Evolutionary conservation across 2,329 filamentous ascomycete genomes (phyloP).

Genomic region (Triangularia verruculosa): DNA sequence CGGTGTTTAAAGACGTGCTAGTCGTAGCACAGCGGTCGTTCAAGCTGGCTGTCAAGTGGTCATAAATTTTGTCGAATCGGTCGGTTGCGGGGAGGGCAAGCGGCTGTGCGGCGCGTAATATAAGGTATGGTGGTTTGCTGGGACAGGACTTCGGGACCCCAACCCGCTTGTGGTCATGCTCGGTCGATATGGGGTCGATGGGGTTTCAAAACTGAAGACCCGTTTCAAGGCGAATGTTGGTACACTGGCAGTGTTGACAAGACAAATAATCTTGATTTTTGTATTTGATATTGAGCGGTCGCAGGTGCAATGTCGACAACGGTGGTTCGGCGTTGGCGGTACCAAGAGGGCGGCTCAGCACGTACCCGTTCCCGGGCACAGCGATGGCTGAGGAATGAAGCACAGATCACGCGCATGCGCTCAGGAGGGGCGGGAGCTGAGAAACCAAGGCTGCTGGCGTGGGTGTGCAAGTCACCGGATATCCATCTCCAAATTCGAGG

Average conservation of each 20-base stretch:
- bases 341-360: constrained; percentile 5
- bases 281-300: neutral
- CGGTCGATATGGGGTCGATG: constrained; percentile 18
- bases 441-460: too few species aligned
- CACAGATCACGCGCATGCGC: constrained; percentile 5
- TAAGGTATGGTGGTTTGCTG: constrained; percentile 18
- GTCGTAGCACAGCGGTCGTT: constrained; percentile 5
- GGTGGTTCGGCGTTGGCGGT: neutral
- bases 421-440: neutral
- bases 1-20: neutral
- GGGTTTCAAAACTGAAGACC: constrained; percentile 18
- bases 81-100: constrained; percentile 18
- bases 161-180: constrained; percentile 8
- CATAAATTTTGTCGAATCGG: constrained; percentile 7
- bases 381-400: constrained; percentile 9
- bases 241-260: constrained; percentile 11
- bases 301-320: neutral
- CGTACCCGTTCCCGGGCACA: neutral
- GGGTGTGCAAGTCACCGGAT: constrained; percentile 7
- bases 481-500: constrained; percentile 2
- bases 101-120: constrained; percentile 23
- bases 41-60: constrained; percentile 15
- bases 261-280: constrained; percentile 12
- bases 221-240: constrained; percentile 27
- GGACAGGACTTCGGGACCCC: constrained; percentile 2